Conservation (phyloP, 768 basidiomycete genomes). For the Postia placenta region DNA sequence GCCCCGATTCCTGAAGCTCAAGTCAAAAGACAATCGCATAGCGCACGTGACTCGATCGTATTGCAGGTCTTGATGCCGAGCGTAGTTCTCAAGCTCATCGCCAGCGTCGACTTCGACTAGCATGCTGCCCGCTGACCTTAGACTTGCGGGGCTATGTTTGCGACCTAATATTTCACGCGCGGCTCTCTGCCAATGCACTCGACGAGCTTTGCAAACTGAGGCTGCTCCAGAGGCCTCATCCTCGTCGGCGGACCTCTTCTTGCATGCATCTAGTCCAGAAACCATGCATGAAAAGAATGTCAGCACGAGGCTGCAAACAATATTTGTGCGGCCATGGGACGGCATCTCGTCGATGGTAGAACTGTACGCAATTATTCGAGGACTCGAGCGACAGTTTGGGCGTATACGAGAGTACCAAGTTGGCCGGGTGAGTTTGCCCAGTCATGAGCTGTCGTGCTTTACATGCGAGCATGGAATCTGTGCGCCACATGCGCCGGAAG, state of each 20-base stretch:
- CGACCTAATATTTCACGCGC: neutral
- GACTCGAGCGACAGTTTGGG: conserved; percentile 37
- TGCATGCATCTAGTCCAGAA: neutral
- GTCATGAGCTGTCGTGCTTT: too few relatives aligned
- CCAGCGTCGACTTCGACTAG: neutral
- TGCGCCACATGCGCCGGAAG: too few relatives aligned
- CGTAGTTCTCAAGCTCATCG: neutral
- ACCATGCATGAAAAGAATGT: neutral
- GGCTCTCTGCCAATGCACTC: neutral
- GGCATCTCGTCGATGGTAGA: conserved; percentile 42
- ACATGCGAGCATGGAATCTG: too few relatives aligned
- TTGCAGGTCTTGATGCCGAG: too few relatives aligned
- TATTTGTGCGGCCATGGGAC: conserved; percentile 35
- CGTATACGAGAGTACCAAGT: conserved; percentile 11
- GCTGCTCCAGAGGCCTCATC: neutral
- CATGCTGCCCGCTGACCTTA: neutral
- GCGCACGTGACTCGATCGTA: neutral
- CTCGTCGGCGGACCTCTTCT: neutral
- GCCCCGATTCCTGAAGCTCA: too few relatives aligned
- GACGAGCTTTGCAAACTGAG: neutral
- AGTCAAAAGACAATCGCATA: too few relatives aligned
- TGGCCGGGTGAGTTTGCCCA: conserved; percentile 20
- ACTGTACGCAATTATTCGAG: conserved; percentile 44
- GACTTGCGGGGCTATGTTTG: neutral
- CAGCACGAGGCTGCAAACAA: neutral